Base-by-base conservation (phyloP, 208 protist species). In the Acanthamoeba triangularis region DNA sequence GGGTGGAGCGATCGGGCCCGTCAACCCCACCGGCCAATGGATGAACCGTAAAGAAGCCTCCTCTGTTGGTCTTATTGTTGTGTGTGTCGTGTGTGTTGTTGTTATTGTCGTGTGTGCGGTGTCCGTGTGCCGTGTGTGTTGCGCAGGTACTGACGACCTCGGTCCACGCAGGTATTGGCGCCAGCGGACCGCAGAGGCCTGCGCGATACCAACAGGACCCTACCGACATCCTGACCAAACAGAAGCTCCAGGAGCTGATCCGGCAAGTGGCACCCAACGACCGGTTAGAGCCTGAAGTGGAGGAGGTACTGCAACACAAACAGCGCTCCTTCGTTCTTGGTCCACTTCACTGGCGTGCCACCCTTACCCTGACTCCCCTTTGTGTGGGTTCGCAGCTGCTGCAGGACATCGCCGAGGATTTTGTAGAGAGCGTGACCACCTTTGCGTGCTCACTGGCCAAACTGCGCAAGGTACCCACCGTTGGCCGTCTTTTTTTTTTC, bases 381-480 rank as follows among this genome's bases (percentile, higher is more conserved):
- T 23, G 16, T 28, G 67, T 41, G 13, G 20, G n/a, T n/a, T n/a
- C n/a, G n/a, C 94, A 96, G 94, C 20, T 96, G 20, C 61, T 96
- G 84, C 76, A 91, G 23, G 95, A 96, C 33, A 96, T 96, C 33
- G 95, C 88, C 23, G 95, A 96, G 72, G 95, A 96, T 82, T 96
- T 96, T 90, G 76, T 96, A 18, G 84, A 94, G 30, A 96, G 93
- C 74, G 95, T 96, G 16, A 96, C 95, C 23, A 94, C 76, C 33
- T 96, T 94, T 63, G 85, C 87, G 2, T 96, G 95, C 74, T 61
- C 41, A 28, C 88, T 96, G 20, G 95, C 95, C 23, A 96, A 96
- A 72, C 95, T 91, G 28, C 85, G 95, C 8, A 96, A 84, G 76
- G 76, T 84, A 3, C 3, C 11, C 59, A 37, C 67, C 67, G 7